Evolutionary conservation across 768 basidiomycete species (phyloP).

Genomic region (Psilocybe azurescens): DNA sequence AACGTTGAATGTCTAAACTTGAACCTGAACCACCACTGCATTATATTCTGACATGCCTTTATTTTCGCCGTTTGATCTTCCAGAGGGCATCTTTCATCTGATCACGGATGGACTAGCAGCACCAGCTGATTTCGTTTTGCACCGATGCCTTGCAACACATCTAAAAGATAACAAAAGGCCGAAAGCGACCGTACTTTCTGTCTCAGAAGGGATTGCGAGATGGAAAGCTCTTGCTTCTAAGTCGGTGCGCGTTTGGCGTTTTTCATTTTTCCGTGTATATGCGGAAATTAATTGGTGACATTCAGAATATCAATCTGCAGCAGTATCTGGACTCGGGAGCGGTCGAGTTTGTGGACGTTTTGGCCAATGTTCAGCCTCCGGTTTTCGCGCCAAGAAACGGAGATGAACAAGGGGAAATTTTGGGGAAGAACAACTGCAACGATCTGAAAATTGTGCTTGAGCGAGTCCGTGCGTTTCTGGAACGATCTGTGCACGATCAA

Average conservation of each 20-base stretch:
- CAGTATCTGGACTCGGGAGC: constrained; percentile 40
- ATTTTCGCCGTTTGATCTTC: constrained; percentile 60
- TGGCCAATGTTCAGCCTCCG: constrained; percentile 38
- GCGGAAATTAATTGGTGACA: background rate
- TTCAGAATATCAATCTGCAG: constrained; percentile 45
- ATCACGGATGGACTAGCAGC: constrained; percentile 75
- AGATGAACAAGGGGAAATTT: background rate
- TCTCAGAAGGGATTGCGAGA: constrained; percentile 57
- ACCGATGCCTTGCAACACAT: constrained; percentile 54
- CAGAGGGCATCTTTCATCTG: constrained; percentile 57
- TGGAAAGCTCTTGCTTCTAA: constrained; percentile 71
- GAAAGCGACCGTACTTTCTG: constrained; percentile 57
- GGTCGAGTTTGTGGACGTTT: constrained; percentile 61
- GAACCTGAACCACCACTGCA: background rate
- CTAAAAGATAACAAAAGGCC: constrained; percentile 48
- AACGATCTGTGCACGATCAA: background rate
- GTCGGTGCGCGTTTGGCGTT: constrained; percentile 48
- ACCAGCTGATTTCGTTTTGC: constrained; percentile 76
- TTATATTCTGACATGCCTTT: constrained; percentile 21
- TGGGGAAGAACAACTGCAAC: constrained; percentile 14
- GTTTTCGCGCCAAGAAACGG: background rate
- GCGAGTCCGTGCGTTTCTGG: constrained; percentile 34
- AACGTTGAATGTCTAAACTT: too few species aligned
- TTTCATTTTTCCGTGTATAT: background rate
- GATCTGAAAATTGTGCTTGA: constrained; percentile 42